Evolutionary conservation across 208 protist genomes (phyloP).

Genomic region (Trypanosoma platydactyli): DNA sequence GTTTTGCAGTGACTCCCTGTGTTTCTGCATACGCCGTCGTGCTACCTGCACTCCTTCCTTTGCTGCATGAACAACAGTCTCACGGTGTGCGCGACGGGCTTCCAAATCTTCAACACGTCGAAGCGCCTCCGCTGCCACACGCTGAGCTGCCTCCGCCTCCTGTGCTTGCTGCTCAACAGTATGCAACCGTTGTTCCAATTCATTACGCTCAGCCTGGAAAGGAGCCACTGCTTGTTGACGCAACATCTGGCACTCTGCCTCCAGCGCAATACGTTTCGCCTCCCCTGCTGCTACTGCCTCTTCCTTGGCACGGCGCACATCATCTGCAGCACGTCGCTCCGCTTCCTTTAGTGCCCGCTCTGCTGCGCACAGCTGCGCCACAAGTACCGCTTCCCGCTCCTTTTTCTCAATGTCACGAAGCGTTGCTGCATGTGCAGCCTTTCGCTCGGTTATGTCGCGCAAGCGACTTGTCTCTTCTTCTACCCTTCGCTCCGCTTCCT

Average conservation of each 20-base stretch:
- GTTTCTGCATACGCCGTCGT: conserved; percentile 25
- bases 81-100: conserved; percentile 40
- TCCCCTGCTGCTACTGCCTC: conserved; percentile 54
- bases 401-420: conserved; percentile 52
- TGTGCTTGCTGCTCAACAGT: conserved; percentile 39
- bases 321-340: conserved; percentile 40
- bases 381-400: conserved; percentile 43
- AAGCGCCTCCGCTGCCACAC: conserved; percentile 37
- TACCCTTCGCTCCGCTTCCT: conserved; percentile 39
- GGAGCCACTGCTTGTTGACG: background rate
- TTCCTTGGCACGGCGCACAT: conserved; percentile 39
- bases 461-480: conserved; percentile 35
- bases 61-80: conserved; percentile 29
- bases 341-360: conserved; percentile 53
- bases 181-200: conserved; percentile 35
- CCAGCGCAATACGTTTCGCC: conserved; percentile 31
- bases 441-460: conserved; percentile 37
- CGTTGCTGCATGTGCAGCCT: conserved; percentile 41
- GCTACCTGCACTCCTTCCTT: conserved; percentile 41
- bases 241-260: conserved; percentile 33
- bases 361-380: conserved; percentile 57
- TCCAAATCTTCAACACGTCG: conserved; percentile 47
- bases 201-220: background rate
- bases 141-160: conserved; percentile 48
- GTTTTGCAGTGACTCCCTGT: conserved; percentile 19